Conservation (phyloP, 768 basidiomycete species). For the Agaricus sinodeliciosus region DNA sequence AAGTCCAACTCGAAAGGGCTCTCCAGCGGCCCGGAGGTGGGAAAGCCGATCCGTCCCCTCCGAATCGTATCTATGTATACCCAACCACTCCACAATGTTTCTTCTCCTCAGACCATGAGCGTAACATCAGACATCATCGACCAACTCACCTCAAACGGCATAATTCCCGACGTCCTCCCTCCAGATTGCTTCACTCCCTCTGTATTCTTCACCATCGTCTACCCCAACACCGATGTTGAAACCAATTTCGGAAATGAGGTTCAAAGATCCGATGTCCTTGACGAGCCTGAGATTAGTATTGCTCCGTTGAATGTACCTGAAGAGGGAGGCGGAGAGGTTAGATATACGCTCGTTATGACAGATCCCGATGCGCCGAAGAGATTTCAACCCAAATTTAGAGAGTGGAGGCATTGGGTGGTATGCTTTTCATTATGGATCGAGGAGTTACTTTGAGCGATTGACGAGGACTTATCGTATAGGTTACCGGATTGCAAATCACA, state of each 20-base stretch:
- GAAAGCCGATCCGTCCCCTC: background rate
- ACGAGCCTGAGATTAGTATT: slow-evolving; percentile 45
- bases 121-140: background rate
- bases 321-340: slow-evolving; percentile 23
- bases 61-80: background rate
- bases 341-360: slow-evolving; percentile 50
- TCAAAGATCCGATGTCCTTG: slow-evolving; percentile 27
- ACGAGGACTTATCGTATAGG: slow-evolving; percentile 13
- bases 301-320: slow-evolving; percentile 25
- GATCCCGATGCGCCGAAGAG: slow-evolving; percentile 56
- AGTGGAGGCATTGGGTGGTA: slow-evolving; percentile 57
- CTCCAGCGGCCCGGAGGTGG: background rate
- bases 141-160: background rate
- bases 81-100: background rate
- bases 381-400: slow-evolving; percentile 37
- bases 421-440: slow-evolving; percentile 11
- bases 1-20: too few species aligned
- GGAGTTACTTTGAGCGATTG: background rate
- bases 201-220: slow-evolving; percentile 9
- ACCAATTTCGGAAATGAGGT: slow-evolving; percentile 25
- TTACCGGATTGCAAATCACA: slow-evolving; percentile 30
- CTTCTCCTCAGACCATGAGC: background rate
- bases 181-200: background rate
- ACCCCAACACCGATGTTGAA: slow-evolving; percentile 14
- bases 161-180: slow-evolving; percentile 11